phyloP scores from a whole-genome alignment of 2,329 filamentous ascomycete genomes.

The Grosmannia clavigera region DNA sequence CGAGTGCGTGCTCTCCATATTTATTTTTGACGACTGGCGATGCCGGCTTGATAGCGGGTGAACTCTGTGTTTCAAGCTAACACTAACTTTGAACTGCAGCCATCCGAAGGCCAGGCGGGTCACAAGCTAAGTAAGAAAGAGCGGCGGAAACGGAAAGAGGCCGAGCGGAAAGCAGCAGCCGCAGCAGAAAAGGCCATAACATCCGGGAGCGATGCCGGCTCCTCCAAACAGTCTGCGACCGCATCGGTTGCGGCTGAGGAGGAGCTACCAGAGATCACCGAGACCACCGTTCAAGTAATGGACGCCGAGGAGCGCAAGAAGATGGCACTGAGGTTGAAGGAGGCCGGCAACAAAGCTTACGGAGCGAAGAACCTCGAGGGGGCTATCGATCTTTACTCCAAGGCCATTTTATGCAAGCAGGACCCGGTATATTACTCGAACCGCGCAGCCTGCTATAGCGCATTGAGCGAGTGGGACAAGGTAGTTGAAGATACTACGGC shows the following conservation, averaged over 20 bases:
- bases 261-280: constrained; percentile 57
- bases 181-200: constrained; percentile 42
- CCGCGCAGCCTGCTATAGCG: constrained; percentile 93
- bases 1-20: constrained; percentile 30
- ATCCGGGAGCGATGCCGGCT: constrained; percentile 13
- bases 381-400: constrained; percentile 89
- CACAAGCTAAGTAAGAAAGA: constrained; percentile 85
- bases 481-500: constrained; percentile 95
- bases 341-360: constrained; percentile 91
- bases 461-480: constrained; percentile 84
- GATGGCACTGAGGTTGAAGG: constrained; percentile 85
- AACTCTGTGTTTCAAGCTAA: neutral
- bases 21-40: neutral
- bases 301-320: constrained; percentile 63
- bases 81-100: neutral
- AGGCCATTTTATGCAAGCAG: constrained; percentile 92
- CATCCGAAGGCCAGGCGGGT: constrained; percentile 10
- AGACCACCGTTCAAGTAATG: constrained; percentile 39
- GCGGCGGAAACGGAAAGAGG: constrained; percentile 75
- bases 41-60: neutral
- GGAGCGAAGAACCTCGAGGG: constrained; percentile 85
- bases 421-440: constrained; percentile 99
- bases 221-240: constrained; percentile 24
- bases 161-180: constrained; percentile 37
- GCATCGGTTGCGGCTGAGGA: constrained; percentile 37